Evolutionary conservation across 164 flowering plant species (phyloP).

Genomic region (Houttuynia cordata): DNA sequence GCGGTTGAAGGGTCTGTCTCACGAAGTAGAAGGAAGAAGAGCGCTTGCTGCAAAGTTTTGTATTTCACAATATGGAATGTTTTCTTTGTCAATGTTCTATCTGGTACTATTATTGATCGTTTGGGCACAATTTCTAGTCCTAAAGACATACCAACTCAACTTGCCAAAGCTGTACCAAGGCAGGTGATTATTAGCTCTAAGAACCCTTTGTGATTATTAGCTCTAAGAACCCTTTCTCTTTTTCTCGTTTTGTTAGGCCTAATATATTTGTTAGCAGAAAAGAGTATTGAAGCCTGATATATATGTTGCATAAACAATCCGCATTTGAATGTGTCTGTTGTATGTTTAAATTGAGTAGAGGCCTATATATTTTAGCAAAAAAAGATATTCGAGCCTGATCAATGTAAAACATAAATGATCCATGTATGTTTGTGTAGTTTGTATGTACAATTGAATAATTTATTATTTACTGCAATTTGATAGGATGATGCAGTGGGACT

Average conservation of each 20-base stretch:
- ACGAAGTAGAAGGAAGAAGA: constrained; percentile 77
- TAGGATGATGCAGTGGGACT: too few relatives aligned
- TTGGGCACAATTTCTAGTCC: constrained; percentile 42
- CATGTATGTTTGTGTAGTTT: too few relatives aligned
- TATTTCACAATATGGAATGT: constrained; percentile 89
- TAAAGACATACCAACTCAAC: constrained; percentile 44
- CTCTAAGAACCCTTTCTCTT: not conserved
- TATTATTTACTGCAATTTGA: too few relatives aligned
- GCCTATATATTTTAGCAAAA: too few relatives aligned
- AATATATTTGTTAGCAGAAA: too few relatives aligned
- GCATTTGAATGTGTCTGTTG: too few relatives aligned
- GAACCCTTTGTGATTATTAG: constrained; percentile 17
- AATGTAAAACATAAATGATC: too few relatives aligned
- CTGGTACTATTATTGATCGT: constrained; percentile 57
- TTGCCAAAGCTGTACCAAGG: constrained; percentile 59
- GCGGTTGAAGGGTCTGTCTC: constrained; percentile 70
- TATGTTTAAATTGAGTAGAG: too few relatives aligned
- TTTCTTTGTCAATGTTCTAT: constrained; percentile 76
- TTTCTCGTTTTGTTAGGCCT: not conserved
- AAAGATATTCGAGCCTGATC: too few relatives aligned
- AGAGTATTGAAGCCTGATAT: too few relatives aligned
- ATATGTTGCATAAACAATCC: too few relatives aligned
- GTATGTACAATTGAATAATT: too few relatives aligned
- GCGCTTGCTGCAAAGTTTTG: constrained; percentile 73
- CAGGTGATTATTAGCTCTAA: constrained; percentile 35